Percentiles rank a stretch among this genome's conserved stretches.
These are phyloP conservation scores for Trichophyton schoenleinii DNA, from an alignment of 2,329 filamentous ascomycete genomes.

Conservation along the genomic window DNA sequence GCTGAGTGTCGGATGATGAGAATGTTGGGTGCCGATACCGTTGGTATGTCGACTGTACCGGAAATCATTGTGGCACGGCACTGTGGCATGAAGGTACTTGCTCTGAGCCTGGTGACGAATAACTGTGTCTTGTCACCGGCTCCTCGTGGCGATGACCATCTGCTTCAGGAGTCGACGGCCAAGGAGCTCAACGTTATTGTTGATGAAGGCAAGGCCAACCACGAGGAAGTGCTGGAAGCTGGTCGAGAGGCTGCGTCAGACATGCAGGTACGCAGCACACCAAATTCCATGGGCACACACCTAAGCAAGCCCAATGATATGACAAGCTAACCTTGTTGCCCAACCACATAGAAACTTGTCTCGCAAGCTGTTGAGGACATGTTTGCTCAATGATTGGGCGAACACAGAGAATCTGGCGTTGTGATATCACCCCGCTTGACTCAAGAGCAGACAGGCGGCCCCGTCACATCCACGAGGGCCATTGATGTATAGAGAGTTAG, in stretches of 20 bases:
- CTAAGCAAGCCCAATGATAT: background rate
- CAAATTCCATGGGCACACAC: background rate
- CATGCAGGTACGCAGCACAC: conserved; percentile 41
- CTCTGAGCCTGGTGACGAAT: conserved; percentile 56
- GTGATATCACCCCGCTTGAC: background rate
- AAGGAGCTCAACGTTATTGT: conserved; percentile 44
- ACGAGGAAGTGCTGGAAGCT: conserved; percentile 53
- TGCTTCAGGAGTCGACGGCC: conserved; percentile 39
- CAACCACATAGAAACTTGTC: conserved; percentile 25
- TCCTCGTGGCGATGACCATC: conserved; percentile 44
- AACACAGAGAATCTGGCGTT: background rate
- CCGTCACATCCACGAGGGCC: background rate
- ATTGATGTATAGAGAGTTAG: background rate
- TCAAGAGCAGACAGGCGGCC: background rate
- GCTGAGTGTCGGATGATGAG: conserved; percentile 52
- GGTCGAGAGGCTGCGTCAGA: conserved; percentile 48
- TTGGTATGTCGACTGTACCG: conserved; percentile 58
- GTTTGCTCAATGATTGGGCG: conserved; percentile 6
- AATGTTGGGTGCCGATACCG: conserved; percentile 52
- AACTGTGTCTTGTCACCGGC: conserved; percentile 48
- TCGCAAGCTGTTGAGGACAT: conserved; percentile 22
- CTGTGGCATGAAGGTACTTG: conserved; percentile 49
- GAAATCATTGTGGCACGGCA: conserved; percentile 56
- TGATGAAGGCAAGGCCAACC: conserved; percentile 48
- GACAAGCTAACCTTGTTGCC: conserved; percentile 7